Base-by-base conservation (phyloP, 106 monocot species). In the Dioscorea zingiberensis region DNA sequence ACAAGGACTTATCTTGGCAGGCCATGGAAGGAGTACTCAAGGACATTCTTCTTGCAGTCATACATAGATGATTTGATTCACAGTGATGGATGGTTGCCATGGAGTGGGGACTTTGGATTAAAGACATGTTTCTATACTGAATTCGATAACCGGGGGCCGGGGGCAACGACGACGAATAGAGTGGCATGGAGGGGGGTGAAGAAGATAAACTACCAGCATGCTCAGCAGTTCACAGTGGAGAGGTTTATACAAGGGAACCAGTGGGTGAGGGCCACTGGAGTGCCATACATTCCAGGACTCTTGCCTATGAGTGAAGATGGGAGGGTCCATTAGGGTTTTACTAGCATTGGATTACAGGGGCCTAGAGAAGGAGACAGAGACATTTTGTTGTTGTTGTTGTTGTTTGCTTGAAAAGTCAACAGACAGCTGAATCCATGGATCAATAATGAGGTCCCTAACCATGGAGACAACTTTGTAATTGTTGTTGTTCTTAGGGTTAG, bases 1-100 rank as follows among this genome's bases (percentile, higher is more conserved):
- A 19, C 64, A 14, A 51, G 46, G 13, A 58, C 75, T 21, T 81
- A 75, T 48, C 67, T 81, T 21, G 80, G 80, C 11, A 32, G 75
- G n/a, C 80, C 80, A 13, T 75, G 75, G 80, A 76, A 81, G 67
- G 66, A 71, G 61, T 81, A 60, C 71, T 81, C 80, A 4, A 59
- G 80, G 46, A 81, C 80, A 0, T 44, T 81, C 26, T 47, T 75
- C 28, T 21, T 76, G 27, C 80, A 81, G 66, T 55, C 71, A 1
- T 66, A 81, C 61, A 71, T 81, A 19, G 75, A 67, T 49, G 75
- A 75, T 17, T 21, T 81, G 27, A 63, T 81, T 22, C 22, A 58
- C n/a, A 58, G 71, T 1, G 25, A 67, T 26, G 75, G 80, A 17
- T 81, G 80, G 80, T 55, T 75, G 27, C 75, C 75, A 44, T 81